Evolutionary conservation across 2,329 filamentous ascomycete genomes (phyloP).

Genomic region (Cercospora nicotianae): DNA sequence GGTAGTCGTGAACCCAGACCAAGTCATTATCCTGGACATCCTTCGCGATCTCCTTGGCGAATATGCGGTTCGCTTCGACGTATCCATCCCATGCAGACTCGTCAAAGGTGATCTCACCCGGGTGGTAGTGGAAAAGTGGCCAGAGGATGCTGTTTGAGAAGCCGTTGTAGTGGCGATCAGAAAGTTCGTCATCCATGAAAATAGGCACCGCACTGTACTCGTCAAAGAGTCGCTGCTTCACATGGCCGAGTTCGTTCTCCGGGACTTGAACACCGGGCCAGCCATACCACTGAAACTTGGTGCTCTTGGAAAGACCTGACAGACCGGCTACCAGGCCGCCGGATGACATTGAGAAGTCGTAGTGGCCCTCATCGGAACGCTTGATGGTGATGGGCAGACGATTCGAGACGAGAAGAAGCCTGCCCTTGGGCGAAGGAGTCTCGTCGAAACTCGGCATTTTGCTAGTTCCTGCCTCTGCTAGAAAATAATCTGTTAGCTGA

Average conservation of each 20-base stretch:
- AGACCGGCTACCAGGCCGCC: slow-evolving; percentile 92
- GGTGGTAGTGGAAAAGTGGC: slow-evolving; percentile 98
- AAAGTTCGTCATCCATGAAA: slow-evolving; percentile 89
- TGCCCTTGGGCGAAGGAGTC: slow-evolving; percentile 41
- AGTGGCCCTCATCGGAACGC: slow-evolving; percentile 84
- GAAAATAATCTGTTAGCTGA: slow-evolving; percentile 11
- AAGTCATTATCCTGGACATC: slow-evolving; percentile 91
- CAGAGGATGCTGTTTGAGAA: slow-evolving; percentile 98
- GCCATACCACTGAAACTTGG: slow-evolving; percentile 96
- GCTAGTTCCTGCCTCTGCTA: slow-evolving; percentile 6
- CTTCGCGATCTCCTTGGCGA: slow-evolving; percentile 81
- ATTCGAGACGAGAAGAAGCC: slow-evolving; percentile 86
- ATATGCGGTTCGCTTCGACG: slow-evolving; percentile 86
- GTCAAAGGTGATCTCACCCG: slow-evolving; percentile 96
- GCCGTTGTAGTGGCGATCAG: slow-evolving; percentile 95
- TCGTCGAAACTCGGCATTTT: slow-evolving; percentile 40
- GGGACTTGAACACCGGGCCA: slow-evolving; percentile 95
- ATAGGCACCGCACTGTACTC: slow-evolving; percentile 89
- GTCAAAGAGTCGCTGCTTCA: slow-evolving; percentile 77
- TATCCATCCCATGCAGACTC: slow-evolving; percentile 93
- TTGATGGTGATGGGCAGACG: slow-evolving; percentile 96
- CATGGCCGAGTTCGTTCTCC: slow-evolving; percentile 71
- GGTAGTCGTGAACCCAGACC: slow-evolving; percentile 98
- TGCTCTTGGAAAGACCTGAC: slow-evolving; percentile 86
- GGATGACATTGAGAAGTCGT: slow-evolving; percentile 94